Base-by-base conservation (phyloP, 2,329 filamentous ascomycete species). In the Colletotrichum sp. region DNA sequence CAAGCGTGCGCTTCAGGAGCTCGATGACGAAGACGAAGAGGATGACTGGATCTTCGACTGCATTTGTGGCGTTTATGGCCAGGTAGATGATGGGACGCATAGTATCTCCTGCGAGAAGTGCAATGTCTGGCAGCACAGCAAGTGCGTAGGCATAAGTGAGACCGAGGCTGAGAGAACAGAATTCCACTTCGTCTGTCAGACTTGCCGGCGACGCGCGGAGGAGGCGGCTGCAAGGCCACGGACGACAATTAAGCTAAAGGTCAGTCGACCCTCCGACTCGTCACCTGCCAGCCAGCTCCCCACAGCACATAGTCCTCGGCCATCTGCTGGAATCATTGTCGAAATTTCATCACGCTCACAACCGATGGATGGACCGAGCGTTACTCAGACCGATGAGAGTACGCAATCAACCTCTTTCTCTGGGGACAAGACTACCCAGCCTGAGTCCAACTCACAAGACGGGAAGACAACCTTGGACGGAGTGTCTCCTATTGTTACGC, bases 31-130 rank as follows among this genome's bases (percentile, higher is more conserved):
- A 79, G 95, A 97, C 30, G 86, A 92, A 79, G 95, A 97, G 78
- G 94, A 95, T 15, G 92, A 96, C 67, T 98, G 97, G 97, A 91
- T 95, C 52, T 99, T 99, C 80, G 97, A 99, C 82, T 99, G 97
- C 82, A 90, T 95, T 30, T 99, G 97, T 83, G 96, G 96, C 30
- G 90, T 96, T 26, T 93, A 98, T 83, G 97, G 97, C 26, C 94
- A 97, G 79, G 95, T 98, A 75, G 97, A 99, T 80, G 97, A 98
- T 82, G 97, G 97, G 43, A 94, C 95, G 9, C 96, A 98, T 82
- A 98, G 96, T 82, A 93, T 99, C 78, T 94, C 96, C 32, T 99
- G 97, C 85, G 97, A 99, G 82, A 93, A 90, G 79, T 99, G 97
- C 87, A 97, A 94, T 82, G 93, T 98, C 64, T 99, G 97, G 97